Base-by-base conservation (phyloP, 139 green algal genomes). In the Chlorella sorokiniana region DNA sequence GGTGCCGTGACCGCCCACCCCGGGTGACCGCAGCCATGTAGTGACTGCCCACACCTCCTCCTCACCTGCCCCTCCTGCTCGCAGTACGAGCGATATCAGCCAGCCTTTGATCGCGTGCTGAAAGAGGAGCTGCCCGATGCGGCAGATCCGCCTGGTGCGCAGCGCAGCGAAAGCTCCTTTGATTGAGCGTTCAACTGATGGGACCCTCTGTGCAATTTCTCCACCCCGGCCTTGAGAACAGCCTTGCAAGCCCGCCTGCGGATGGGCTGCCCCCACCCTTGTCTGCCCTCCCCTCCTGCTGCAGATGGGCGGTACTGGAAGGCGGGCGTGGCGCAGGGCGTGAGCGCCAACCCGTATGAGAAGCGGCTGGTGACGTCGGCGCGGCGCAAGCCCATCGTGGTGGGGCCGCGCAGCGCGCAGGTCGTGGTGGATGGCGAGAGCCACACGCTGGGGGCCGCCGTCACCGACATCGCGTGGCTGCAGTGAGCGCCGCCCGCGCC, bases 341-440 rank as follows among this genome's bases (percentile, higher is more conserved):
- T 84, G 38, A 79, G 27, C 4, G 70, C 80, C 11, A 79, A 86
- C 73, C 84, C 84, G 0, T 88, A 86, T 48, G 61, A 86, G 35
- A 85, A 68, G 74, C 64, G 80, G 27, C 61, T 86, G 59, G 40
- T 78, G 16, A 75, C 59, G 27, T 67, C 65, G 31, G 84, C 35
- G 31, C 84, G 79, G 48, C 83, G 84, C 41, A 88, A 88, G 73
- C 84, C 84, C 35, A 76, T 88, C 14, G 84, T 86, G 52, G 27
- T 86, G 29, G 80, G 80, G 31, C 80, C 74, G 0, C 68, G 65
- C 44, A 76, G 63, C 6, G 56, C 63, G 3, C 37, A 40, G 18
- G 84, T 86, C 31, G 68, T 88, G 5, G 80, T 88, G 27, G 84
- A 88, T 41, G 84, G 80, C 40, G 84, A 88, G 79, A 79, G 80